Conservation (phyloP, 2,329 filamentous ascomycete genomes). For the Neonectria neomacrospora region DNA sequence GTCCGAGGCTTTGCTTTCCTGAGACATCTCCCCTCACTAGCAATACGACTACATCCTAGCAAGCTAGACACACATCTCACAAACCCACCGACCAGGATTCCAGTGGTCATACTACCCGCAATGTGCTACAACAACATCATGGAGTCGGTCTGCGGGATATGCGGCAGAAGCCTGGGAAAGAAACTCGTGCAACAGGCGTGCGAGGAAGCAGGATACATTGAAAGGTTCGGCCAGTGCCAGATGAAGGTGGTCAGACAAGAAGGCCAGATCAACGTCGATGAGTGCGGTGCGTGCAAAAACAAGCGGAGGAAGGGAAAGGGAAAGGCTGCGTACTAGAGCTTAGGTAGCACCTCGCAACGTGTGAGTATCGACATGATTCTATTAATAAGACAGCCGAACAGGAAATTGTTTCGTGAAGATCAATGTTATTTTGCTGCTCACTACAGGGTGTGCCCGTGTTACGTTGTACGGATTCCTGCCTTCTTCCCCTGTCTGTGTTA, state of each 20-base stretch:
- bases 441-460: background rate
- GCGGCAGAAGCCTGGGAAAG: conserved; percentile 1
- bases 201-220: background rate
- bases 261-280: background rate
- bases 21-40: background rate
- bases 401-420: background rate
- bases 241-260: background rate
- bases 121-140: conserved; percentile 16
- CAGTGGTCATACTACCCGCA: background rate
- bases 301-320: background rate
- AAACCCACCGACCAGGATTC: background rate
- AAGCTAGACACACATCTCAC: background rate
- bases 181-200: conserved; percentile 3
- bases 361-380: background rate
- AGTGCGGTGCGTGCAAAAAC: background rate
- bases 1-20: background rate
- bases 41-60: background rate
- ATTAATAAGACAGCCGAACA: background rate
- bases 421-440: background rate
- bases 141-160: background rate
- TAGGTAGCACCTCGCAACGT: background rate
- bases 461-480: background rate
- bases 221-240: background rate
- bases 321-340: background rate
- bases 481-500: background rate